phyloP scores from a whole-genome alignment of 1,139 yeast species.

The Yamadazyma sp. region DNA sequence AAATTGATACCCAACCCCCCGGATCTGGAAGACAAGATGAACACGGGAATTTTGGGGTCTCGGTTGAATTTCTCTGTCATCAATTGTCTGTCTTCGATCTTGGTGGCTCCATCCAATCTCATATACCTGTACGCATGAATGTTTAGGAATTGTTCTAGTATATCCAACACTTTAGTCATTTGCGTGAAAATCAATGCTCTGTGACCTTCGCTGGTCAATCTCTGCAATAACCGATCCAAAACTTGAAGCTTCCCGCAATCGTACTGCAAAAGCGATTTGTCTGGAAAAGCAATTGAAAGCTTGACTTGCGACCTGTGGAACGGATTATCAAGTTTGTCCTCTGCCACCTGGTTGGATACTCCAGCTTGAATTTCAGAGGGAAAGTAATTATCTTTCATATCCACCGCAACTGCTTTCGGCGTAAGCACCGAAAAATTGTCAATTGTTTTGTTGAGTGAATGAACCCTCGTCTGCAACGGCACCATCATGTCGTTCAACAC shows the following conservation, averaged over 20 bases:
- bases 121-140: constrained; percentile 92
- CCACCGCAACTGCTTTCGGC: constrained; percentile 80
- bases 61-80: constrained; percentile 90
- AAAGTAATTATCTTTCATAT: constrained; percentile 62
- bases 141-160: constrained; percentile 88
- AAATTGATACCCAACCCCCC: constrained; percentile 98
- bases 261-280: constrained; percentile 84
- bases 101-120: constrained; percentile 97
- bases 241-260: constrained; percentile 97
- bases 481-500: constrained; percentile 33
- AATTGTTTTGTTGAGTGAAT: constrained; percentile 48
- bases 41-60: constrained; percentile 84
- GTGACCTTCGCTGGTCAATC: constrained; percentile 82
- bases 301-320: constrained; percentile 86
- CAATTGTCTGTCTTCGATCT: constrained; percentile 93
- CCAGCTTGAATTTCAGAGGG: constrained; percentile 34
- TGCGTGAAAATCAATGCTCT: constrained; percentile 95
- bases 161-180: constrained; percentile 95
- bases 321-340: constrained; percentile 52
- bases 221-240: constrained; percentile 71
- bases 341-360: constrained; percentile 34
- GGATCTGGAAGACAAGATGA: constrained; percentile 90
- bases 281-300: constrained; percentile 93
- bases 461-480: constrained; percentile 44
- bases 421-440: constrained; percentile 85